Evolutionary conservation across 1,139 yeast species (phyloP).

Genomic region (Kluyveromyces sp.): DNA sequence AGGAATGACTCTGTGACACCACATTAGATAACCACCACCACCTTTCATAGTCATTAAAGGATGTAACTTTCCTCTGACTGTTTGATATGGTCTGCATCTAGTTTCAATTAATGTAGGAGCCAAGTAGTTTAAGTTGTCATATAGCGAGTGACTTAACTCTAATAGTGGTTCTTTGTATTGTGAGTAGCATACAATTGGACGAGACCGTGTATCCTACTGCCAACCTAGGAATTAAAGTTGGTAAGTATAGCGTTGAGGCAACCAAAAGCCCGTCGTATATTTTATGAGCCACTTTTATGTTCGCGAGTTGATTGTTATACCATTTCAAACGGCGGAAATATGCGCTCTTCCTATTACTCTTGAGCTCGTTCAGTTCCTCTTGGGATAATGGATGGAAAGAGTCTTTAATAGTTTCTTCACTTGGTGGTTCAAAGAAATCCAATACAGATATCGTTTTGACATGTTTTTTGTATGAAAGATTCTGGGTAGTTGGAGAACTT

Average conservation of each 20-base stretch:
- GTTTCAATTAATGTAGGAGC: slow-evolving; percentile 83
- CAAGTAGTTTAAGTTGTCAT: slow-evolving; percentile 59
- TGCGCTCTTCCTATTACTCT: slow-evolving; percentile 55
- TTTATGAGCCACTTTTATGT: slow-evolving; percentile 41
- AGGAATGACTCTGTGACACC: slow-evolving; percentile 78
- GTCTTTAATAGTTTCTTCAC: slow-evolving; percentile 39
- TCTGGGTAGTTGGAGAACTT: slow-evolving; percentile 57
- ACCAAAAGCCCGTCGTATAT: slow-evolving; percentile 73
- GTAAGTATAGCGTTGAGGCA: slow-evolving; percentile 64
- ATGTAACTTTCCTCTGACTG: slow-evolving; percentile 88
- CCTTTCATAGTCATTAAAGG: slow-evolving; percentile 93
- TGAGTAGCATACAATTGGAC: slow-evolving; percentile 76
- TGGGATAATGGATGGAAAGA: slow-evolving; percentile 41
- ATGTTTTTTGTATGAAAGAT: slow-evolving; percentile 42
- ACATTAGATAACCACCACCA: slow-evolving; percentile 81
- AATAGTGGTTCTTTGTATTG: slow-evolving; percentile 74
- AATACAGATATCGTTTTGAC: slow-evolving; percentile 69
- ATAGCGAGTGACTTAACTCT: slow-evolving; percentile 61
- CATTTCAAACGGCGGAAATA: slow-evolving; percentile 51
- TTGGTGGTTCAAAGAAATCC: slow-evolving; percentile 71
- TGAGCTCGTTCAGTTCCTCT: slow-evolving; percentile 48
- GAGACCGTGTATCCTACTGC: slow-evolving; percentile 69
- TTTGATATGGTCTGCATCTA: slow-evolving; percentile 79
- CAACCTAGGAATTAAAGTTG: slow-evolving; percentile 54
- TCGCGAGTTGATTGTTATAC: slow-evolving; percentile 40